Evolutionary conservation across 2,329 filamentous ascomycete genomes (phyloP).

Genomic region (Plectosphaerella sp.): DNA sequence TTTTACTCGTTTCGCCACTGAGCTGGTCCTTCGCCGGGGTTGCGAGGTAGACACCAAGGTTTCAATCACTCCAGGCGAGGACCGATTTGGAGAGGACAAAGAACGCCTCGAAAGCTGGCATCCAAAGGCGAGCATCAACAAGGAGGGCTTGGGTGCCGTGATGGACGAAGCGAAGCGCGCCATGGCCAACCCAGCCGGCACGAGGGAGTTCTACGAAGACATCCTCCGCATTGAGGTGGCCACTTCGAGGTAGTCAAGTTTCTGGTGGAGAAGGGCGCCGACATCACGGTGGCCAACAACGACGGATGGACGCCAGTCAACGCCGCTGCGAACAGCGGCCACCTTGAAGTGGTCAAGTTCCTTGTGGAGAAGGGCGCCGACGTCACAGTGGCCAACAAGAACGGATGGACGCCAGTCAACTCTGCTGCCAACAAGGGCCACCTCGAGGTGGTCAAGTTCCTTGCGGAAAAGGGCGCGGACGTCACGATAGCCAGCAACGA

Average conservation of each 20-base stretch:
- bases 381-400: neutral
- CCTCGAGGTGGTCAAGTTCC: neutral
- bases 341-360: slow-evolving; percentile 2
- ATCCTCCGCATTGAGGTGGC: slow-evolving; percentile 42
- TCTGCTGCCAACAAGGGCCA: neutral
- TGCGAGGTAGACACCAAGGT: slow-evolving; percentile 25
- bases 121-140: slow-evolving; percentile 9
- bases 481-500: neutral
- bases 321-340: slow-evolving; percentile 3
- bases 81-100: slow-evolving; percentile 19
- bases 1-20: slow-evolving; percentile 60
- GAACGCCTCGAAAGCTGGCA: slow-evolving; percentile 19
- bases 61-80: slow-evolving; percentile 28
- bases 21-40: slow-evolving; percentile 51
- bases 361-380: slow-evolving; percentile 3
- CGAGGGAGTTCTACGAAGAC: slow-evolving; percentile 38
- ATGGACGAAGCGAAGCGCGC: slow-evolving; percentile 32
- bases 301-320: neutral
- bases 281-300: neutral
- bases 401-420: neutral
- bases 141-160: slow-evolving; percentile 23
- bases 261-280: slow-evolving; percentile 1
- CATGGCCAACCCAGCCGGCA: slow-evolving; percentile 42
- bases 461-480: neutral
- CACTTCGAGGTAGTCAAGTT: neutral